A percentile compares a stretch with the other conserved stretches of the same genome.
Conservation (phyloP, 192 early-diverging fungal species). For the Paraglomus brasilianum region DNA sequence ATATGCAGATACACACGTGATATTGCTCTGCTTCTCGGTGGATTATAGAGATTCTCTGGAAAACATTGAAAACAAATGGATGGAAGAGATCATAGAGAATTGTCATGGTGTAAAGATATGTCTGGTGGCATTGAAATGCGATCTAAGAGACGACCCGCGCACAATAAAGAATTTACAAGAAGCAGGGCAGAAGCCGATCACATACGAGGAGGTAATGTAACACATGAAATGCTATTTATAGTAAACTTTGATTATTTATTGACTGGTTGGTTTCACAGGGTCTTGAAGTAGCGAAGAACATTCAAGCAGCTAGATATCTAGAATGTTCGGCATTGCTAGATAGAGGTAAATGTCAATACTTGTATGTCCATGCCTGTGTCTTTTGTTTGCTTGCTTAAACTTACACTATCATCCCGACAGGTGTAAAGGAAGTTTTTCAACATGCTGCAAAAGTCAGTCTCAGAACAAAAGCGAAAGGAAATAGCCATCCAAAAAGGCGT, state of each 20-base stretch:
- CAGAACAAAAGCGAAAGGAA: slow-evolving; percentile 35
- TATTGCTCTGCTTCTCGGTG: slow-evolving; percentile 91
- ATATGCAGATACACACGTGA: slow-evolving; percentile 90
- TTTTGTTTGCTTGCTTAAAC: too few species aligned
- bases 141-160: slow-evolving; percentile 76
- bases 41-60: slow-evolving; percentile 79
- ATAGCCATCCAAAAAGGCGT: not conserved
- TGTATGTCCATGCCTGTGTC: too few species aligned
- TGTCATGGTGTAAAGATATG: slow-evolving; percentile 81
- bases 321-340: slow-evolving; percentile 82
- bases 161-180: slow-evolving; percentile 73
- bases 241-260: too few species aligned
- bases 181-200: slow-evolving; percentile 71
- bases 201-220: slow-evolving; percentile 57
- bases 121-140: slow-evolving; percentile 86
- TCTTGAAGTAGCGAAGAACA: slow-evolving; percentile 72
- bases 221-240: too few species aligned
- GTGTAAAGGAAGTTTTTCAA: slow-evolving; percentile 87
- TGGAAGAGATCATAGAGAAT: slow-evolving; percentile 83
- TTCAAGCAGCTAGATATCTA: slow-evolving; percentile 82
- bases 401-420: slow-evolving; percentile 45
- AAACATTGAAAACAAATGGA: slow-evolving; percentile 80
- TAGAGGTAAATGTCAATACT: slow-evolving; percentile 21
- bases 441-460: slow-evolving; percentile 84
- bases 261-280: slow-evolving; percentile 48